These are phyloP conservation scores for Agroathelia rolfsii DNA, from an alignment of 1,284 basidiomycete genomes.

Conservation along the genomic window DNA sequence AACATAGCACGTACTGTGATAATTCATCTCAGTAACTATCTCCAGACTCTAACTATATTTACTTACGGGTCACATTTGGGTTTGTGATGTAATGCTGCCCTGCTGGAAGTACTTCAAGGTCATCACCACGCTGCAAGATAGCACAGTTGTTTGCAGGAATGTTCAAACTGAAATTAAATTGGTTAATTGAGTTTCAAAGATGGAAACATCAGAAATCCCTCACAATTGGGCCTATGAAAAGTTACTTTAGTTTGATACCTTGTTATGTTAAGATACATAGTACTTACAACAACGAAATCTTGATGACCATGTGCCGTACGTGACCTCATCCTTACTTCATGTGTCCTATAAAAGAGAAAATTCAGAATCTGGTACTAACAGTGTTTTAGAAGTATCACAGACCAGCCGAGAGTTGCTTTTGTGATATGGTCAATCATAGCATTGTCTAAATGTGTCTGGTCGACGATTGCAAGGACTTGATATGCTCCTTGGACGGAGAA, in stretches of 20 bases:
- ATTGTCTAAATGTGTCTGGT: conserved; percentile 65
- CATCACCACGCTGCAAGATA: conserved; percentile 70
- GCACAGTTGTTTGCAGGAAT: conserved; percentile 80
- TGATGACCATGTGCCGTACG: conserved; percentile 36
- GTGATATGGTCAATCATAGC: conserved; percentile 54
- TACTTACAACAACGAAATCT: conserved; percentile 61
- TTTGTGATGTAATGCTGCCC: conserved; percentile 77
- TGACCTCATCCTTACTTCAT: conserved; percentile 67
- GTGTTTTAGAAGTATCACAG: conserved; percentile 9
- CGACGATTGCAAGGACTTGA: conserved; percentile 65
- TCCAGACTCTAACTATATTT: too few species aligned
- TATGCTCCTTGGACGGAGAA: conserved; percentile 67
- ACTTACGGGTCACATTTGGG: conserved; percentile 66
- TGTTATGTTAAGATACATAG: background rate
- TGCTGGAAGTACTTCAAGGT: conserved; percentile 63
- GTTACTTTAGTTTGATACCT: background rate
- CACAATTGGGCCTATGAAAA: conserved; percentile 36
- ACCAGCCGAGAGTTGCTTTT: conserved; percentile 46
- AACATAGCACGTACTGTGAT: conserved; percentile 70
- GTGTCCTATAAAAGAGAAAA: conserved; percentile 29
- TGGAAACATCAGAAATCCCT: conserved; percentile 15
- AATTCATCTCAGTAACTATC: too few species aligned
- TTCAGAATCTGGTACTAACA: background rate
- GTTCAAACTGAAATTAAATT: conserved; percentile 41
- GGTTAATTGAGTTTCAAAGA: conserved; percentile 5